Evolutionary conservation across 345 rosid genomes (phyloP).

Genomic region (Stellera chamaejasme): DNA sequence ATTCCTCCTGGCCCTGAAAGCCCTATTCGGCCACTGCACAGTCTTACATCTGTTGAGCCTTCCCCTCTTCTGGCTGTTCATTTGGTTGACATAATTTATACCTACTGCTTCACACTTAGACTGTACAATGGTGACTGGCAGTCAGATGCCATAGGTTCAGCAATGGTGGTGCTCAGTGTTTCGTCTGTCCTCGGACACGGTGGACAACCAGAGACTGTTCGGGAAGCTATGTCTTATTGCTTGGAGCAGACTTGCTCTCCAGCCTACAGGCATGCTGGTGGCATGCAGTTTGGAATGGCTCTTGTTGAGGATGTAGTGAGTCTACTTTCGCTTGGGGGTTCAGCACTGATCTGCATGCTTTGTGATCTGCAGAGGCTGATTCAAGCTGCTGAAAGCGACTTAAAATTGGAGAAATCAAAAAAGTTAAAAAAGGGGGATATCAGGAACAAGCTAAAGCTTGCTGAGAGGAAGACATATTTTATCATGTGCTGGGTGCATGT

Average conservation of each 20-base stretch:
- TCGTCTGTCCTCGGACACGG: conserved; percentile 67
- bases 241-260: conserved; percentile 81
- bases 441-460: conserved; percentile 57
- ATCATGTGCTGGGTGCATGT: conserved; percentile 89
- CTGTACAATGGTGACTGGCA: conserved; percentile 89
- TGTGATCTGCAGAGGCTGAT: conserved; percentile 73
- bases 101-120: conserved; percentile 75
- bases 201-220: conserved; percentile 51
- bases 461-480: conserved; percentile 70
- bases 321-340: conserved; percentile 45
- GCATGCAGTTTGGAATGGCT: conserved; percentile 54
- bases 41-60: conserved; percentile 55
- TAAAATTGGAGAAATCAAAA: conserved; percentile 29
- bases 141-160: conserved; percentile 63
- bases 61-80: conserved; percentile 69
- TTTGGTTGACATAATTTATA: conserved; percentile 59
- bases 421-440: conserved; percentile 36
- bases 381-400: conserved; percentile 40
- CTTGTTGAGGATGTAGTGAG: conserved; percentile 50
- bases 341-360: conserved; percentile 54
- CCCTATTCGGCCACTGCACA: conserved; percentile 43
- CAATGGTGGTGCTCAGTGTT: conserved; percentile 38
- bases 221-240: conserved; percentile 56
- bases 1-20: conserved; percentile 69
- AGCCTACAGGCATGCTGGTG: conserved; percentile 58